These are phyloP conservation scores for Starmerella riodocensis DNA, from an alignment of 805 yeast genomes.

Conservation along the genomic window DNA sequence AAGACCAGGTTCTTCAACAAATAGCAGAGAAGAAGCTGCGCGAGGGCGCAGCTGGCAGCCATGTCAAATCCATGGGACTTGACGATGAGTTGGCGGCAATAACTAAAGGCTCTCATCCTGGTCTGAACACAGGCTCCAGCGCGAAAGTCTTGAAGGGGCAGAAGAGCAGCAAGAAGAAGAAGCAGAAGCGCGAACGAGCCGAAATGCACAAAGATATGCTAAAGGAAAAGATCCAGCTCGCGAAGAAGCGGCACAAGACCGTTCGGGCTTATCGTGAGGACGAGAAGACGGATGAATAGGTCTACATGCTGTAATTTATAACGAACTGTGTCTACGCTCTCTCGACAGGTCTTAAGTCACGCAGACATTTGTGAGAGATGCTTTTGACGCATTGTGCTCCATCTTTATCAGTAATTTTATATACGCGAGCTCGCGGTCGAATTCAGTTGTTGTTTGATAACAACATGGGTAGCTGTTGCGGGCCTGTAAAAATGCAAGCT, in stretches of 20 bases:
- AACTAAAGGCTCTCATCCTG: conserved; percentile 12
- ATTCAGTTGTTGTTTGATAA: no score
- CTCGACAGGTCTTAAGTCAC: no score
- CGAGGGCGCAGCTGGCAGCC: background rate
- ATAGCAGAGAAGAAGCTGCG: conserved; percentile 16
- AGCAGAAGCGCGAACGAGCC: conserved; percentile 16
- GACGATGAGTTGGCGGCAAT: conserved; percentile 16
- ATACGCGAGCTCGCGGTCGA: no score
- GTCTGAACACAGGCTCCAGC: background rate
- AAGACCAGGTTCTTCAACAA: conserved; percentile 13
- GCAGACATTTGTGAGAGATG: no score
- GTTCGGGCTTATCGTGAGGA: conserved; percentile 19
- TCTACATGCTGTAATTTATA: background rate
- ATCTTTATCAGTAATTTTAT: no score
- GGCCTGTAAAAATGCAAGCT: no score
- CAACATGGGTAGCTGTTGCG: no score
- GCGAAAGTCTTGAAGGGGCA: background rate
- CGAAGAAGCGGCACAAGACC: conserved; percentile 22
- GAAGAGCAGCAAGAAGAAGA: conserved; percentile 16
- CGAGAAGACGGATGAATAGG: conserved; percentile 7
- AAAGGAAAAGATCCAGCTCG: conserved; percentile 22
- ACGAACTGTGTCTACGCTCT: background rate
- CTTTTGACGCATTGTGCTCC: no score
- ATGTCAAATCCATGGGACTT: conserved; percentile 3
- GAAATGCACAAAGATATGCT: conserved; percentile 22